Evolutionary conservation across 768 basidiomycete species (phyloP), one percentile per base, ranked within the genome.

Genomic region (Naganishia randhawae): DNA sequence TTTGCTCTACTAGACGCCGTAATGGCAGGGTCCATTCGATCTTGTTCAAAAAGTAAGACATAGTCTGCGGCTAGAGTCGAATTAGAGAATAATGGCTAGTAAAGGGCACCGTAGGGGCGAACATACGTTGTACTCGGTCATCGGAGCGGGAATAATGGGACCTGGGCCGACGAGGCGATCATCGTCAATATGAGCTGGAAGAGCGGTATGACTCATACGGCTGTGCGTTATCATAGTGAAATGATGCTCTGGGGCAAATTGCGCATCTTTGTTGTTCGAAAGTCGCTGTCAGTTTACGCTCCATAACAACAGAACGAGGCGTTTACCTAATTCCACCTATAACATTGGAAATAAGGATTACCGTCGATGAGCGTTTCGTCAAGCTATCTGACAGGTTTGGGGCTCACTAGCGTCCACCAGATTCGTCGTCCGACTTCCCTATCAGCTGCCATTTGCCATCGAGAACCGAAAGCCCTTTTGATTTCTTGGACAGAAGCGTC

Each of bases 71-170:
- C 13, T 7, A n/a, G 11, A 11, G 25, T n/a, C n/a, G n/a, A 4
- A 22, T 48, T 1, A 48, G 19, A 48, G 19, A 48, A 5, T n/a
- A 22, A 16, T 42, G 14, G 14, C 19, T 22, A 22, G 13, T n/a
- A 13, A 3, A 22, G 45, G n/a, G 4, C n/a, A 1, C 7, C 42
- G 16, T 16, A n/a, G 4, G n/a, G 11, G n/a, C 45, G 14, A 22
- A 48, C 63, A 22, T 27, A 65, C 63, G 13, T 45, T 65, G 31
- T 65, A 37, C n/a, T 31, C 27, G 5, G 45, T 51, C 42, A 65
- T 22, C 14, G 63, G 63, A 5, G 48, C 35, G 17, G 45, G 42
- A n/a, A 65, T 37, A n/a, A 65, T 65, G 14, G 63, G 63, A 17
- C 42, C 63, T 19, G 48, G 42, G 2, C 63, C 63, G 22, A 42